A percentile compares a stretch with the other conserved stretches of the same genome.
Conservation (phyloP, 192 early-diverging fungal species). For the Linnemannia zychae region DNA sequence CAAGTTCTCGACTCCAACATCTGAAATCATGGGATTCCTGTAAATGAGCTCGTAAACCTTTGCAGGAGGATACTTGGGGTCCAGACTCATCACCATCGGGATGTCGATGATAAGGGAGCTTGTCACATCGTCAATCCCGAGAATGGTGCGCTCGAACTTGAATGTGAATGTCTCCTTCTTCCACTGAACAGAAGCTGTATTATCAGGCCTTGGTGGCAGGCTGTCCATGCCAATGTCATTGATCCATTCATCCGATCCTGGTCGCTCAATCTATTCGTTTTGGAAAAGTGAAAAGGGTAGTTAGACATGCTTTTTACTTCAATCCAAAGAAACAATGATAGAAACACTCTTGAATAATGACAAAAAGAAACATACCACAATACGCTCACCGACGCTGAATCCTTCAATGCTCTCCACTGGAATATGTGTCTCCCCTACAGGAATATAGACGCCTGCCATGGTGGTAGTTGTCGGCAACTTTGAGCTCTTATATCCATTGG, state of each 20-base stretch:
- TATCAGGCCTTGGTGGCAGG: conserved; percentile 12
- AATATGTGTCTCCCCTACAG: conserved; percentile 21
- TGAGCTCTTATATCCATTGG: conserved; percentile 16
- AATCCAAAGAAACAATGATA: background rate
- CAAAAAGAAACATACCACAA: conserved; percentile 8
- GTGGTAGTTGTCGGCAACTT: background rate
- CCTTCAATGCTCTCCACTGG: background rate
- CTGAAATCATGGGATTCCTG: conserved; percentile 17
- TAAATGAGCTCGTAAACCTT: conserved; percentile 4
- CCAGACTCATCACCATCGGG: conserved; percentile 28
- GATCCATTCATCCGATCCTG: conserved; percentile 27
- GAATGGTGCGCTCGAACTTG: conserved; percentile 17
- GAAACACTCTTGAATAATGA: background rate
- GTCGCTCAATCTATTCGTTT: conserved; percentile 12
- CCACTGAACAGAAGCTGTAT: conserved; percentile 15
- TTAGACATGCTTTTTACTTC: background rate
- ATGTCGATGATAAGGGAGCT: conserved; percentile 11
- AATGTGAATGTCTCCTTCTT: conserved; percentile 20
- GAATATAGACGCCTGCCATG: conserved; percentile 6
- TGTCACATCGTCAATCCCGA: background rate
- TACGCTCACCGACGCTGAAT: conserved; percentile 7
- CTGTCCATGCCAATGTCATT: conserved; percentile 20
- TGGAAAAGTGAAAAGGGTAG: background rate
- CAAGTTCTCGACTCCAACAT: conserved; percentile 22
- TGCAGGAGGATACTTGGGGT: conserved; percentile 20